Base-by-base conservation (phyloP, 176 grass and related monocot genomes). In the Hordeum vulgare region DNA sequence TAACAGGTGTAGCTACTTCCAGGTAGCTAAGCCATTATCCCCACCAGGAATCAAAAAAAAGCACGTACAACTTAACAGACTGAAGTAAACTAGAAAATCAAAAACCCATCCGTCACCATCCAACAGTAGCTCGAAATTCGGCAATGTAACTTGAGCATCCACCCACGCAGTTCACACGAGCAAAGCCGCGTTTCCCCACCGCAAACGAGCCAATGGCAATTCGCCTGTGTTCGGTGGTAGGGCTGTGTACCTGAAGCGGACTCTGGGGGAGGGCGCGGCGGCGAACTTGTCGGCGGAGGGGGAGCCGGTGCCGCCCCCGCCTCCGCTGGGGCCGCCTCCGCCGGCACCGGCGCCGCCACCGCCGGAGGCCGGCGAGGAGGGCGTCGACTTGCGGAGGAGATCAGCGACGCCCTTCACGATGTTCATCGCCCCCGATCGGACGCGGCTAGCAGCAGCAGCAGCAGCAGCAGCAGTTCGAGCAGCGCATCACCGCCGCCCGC, bases 321-420 rank as follows among this genome's bases (percentile, higher is more conserved):
- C 77, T 26, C 71, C 78, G 4, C 21, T 58, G 12, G 21, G 70
- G 41, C 61, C 49, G 42, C 68, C 78, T 0, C 62, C 81, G 1
- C 75, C 78, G 5, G 26, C 80, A 3, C 36, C 69, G 5, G 45
- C 68, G 8, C 26, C 77, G n/a, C 8, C 62, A 8, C 35, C 58
- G 18, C 77, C 85, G 26, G 75, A 41, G 4, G 56, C 80, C 20
- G 84, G 75, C 77, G 88, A 88, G 71, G 86, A 78, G 20, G 81
- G 23, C 64, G 90, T 78, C 67, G 96, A 98, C 87, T 92, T 98
- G 83, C 90, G 85, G 84, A 98, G 92, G 79, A 98, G 93, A 88
- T 98, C 93, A 66, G 96, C 96, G 58, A 98, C 96, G 28, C 96
- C 96, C 82, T 93, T 95, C 12, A 98, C 90, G 80, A 98, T 91